Evolutionary conservation across 2,329 filamentous ascomycete genomes (phyloP), one percentile per base, ranked within the genome.

Genomic region (Penicillium brevicompactum): DNA sequence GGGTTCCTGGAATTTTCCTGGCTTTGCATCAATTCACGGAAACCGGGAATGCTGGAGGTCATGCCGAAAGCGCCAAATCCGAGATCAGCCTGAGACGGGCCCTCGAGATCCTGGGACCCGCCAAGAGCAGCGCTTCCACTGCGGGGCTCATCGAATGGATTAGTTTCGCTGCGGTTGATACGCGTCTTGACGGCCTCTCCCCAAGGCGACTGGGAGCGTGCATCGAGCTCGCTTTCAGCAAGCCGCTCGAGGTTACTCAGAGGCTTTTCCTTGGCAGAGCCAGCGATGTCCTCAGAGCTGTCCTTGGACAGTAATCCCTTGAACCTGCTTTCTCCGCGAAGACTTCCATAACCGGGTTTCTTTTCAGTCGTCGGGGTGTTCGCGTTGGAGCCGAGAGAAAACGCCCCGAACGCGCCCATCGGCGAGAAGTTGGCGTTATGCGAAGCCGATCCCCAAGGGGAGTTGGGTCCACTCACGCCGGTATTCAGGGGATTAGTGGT

Each of bases 401-500:
- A 97, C 67, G 87, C 94, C 10, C 93, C 93, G 74, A 99, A 99
- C 21, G 87, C 87, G 32, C 93, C 92, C 80, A 92, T 89, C 2
- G 87, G 85, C 6, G 87, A 83, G 64, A 90, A 85, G 11, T 85
- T 83, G 42, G 87, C 82, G 47, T 80, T 80, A 51, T 84, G 84
- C 21, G 84, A 81, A 13, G 84, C 81, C 30, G 82, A 76, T 21
- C 82, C 79, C 84, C 84, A 88, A 8, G 84, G 82, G 13, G 83
- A 85, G 38, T 76, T 73, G 13, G 80, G 72, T 22, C 76, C 76
- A 56, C 75, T 76, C 16, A 80, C 63, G 1, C 79, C 79, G 46
- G 78, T 74, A 62, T 78, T 80, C 53, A 85, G 71, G 9, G 82
- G 83, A 51, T 75, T 76, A 34, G 82, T 86, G 31, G 76, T 76